Evolutionary conservation across 2,329 filamentous ascomycete genomes (phyloP), one percentile per base, ranked within the genome.

Genomic region (Fusarium sterilihyphosum): DNA sequence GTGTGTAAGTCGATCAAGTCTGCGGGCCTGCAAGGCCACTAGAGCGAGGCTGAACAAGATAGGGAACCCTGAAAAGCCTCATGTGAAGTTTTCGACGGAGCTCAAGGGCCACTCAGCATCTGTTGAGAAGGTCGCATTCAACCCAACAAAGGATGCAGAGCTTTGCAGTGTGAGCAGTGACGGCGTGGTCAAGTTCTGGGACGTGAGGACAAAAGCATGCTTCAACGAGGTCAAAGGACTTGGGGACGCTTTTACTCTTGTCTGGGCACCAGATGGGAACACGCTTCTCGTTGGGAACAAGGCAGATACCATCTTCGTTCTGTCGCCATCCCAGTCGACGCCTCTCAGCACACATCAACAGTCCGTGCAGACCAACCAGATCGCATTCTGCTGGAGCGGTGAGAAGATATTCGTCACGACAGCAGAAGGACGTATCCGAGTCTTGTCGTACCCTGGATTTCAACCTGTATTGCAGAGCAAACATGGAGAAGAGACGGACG

Each of bases 111-210:
- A 93, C 80, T 79, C 86, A 11, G 87, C 90, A 33, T 82, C 88
- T 35, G 91, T 95, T 52, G 93, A 95, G 79, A 92, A 92, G 79
- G 91, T 96, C 3, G 92, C 91, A 4, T 96, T 94, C 83, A 94
- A 94, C 78, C 93, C 93, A 1, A 88, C 89, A 67, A 93, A 92
- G 80, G 93, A 96, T 80, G 91, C 92, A 8, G 92, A 95, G 82
- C 86, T 96, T 14, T 94, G 92, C 75, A 94, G 92, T 79, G 88
- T 93, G 61, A 93, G 92, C 74, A 88, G 86, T 50, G 93, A 96
- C 79, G 93, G 93, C 5, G 89, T 92, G 38, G 91, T 93, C 70
- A 91, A 92, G 79, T 91, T 96, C 76, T 96, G 93, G 93, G 93
- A 96, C 79, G 92, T 95, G 18, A 87, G 93, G 77, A 92, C 88